Percentiles rank a stretch among this genome's conserved stretches.
phyloP scores from a whole-genome alignment of 441 rosid species.

The Pelargonium fulgidum region DNA sequence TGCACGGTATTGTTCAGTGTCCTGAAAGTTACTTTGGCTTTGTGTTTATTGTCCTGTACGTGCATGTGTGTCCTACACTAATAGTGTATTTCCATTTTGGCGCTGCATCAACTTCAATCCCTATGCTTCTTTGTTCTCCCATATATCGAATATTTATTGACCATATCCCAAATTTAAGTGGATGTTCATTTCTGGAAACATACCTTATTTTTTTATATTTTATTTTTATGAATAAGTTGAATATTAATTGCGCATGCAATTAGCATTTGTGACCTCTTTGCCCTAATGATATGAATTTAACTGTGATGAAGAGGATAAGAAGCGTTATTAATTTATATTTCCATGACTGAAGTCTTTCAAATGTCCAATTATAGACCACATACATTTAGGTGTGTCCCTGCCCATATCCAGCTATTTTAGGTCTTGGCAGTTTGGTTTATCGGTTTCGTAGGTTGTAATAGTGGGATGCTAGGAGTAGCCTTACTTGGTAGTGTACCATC shows the following conservation, averaged over 20 bases:
- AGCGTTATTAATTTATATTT: not conserved
- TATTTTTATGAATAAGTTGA: not conserved
- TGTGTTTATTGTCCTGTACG: not conserved
- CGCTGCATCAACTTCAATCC: not conserved
- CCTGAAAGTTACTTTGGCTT: not conserved
- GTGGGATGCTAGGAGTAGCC: not conserved
- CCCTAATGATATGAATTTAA: not conserved
- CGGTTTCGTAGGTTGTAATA: not conserved
- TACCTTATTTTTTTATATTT: not conserved
- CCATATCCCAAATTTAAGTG: not conserved
- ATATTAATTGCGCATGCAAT: not conserved
- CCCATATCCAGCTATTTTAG: not conserved
- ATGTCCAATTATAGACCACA: not conserved
- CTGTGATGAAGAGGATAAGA: not conserved
- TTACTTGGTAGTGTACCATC: not conserved
- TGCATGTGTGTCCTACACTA: not conserved
- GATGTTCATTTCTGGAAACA: not conserved
- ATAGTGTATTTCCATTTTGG: not conserved
- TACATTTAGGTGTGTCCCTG: not conserved
- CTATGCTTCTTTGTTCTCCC: not conserved
- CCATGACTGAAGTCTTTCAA: not conserved
- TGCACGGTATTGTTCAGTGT: constrained; percentile 72
- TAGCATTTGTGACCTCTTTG: not conserved
- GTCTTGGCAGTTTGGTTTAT: not conserved
- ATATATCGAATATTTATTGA: not conserved